Evolutionary conservation across 2,329 filamentous ascomycete genomes (phyloP).

Genomic region (Hypoxylon sp.): DNA sequence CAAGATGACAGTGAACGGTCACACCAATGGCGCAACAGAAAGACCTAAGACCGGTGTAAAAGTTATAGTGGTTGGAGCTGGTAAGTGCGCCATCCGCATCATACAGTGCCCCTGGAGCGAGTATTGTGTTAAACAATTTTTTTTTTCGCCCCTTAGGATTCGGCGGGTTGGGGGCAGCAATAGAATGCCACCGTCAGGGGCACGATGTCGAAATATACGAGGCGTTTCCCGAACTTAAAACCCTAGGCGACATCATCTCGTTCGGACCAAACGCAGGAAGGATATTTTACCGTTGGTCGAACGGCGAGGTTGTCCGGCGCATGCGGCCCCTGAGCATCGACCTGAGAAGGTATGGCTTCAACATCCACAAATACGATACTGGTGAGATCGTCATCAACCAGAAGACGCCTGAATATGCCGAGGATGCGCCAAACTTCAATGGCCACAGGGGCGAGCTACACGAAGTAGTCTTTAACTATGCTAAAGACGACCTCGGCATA

Average conservation of each 20-base stretch:
- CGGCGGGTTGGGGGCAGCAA: constrained; percentile 72
- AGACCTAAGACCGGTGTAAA: constrained; percentile 64
- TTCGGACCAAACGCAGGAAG: constrained; percentile 73
- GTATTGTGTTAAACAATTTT: constrained; percentile 2
- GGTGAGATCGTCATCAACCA: constrained; percentile 74
- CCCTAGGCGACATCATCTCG: constrained; percentile 73
- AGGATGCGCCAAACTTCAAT: constrained; percentile 69
- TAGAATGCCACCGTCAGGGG: constrained; percentile 74
- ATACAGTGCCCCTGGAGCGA: constrained; percentile 2
- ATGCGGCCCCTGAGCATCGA: constrained; percentile 68
- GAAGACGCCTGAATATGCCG: constrained; percentile 59
- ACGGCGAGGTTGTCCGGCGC: constrained; percentile 62
- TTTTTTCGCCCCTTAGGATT: constrained; percentile 60
- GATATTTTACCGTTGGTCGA: constrained; percentile 72
- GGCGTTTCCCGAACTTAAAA: constrained; percentile 69
- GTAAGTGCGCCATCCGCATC: constrained; percentile 50
- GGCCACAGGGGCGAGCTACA: constrained; percentile 74
- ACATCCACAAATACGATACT: constrained; percentile 72
- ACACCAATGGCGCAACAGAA: constrained; percentile 33
- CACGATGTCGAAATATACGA: constrained; percentile 72
- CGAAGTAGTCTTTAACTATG: constrained; percentile 71
- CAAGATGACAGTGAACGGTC: constrained; percentile 45
- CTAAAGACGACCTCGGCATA: constrained; percentile 67
- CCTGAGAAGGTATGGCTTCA: constrained; percentile 68
- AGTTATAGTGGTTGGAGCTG: constrained; percentile 65